phyloP scores from a whole-genome alignment of 163 green algal genomes.

The Trebouxiophyceae sp. region DNA sequence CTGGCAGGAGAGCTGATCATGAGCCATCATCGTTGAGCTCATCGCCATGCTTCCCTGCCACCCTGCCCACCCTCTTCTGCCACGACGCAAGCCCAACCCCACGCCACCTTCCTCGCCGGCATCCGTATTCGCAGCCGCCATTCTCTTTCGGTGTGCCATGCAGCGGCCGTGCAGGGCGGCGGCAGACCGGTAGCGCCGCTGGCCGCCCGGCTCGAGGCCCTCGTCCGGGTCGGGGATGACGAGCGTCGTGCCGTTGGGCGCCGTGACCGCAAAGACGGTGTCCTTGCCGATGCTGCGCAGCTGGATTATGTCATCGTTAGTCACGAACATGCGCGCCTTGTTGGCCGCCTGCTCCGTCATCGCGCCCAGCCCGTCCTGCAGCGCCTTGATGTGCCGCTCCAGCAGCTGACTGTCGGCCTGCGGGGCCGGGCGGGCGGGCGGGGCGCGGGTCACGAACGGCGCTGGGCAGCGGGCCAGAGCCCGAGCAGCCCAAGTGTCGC shows the following conservation, averaged over 20 bases:
- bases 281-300: conserved; percentile 59
- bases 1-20: not conserved
- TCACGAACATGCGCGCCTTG: conserved; percentile 66
- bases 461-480: too few relatives aligned
- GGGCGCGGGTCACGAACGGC: too few relatives aligned
- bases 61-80: too few relatives aligned
- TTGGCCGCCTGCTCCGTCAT: conserved; percentile 54
- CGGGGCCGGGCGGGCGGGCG: too few relatives aligned
- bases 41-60: too few relatives aligned
- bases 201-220: not conserved
- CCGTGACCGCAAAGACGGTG: conserved; percentile 87
- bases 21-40: too few relatives aligned
- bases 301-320: conserved; percentile 59
- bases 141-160: too few relatives aligned
- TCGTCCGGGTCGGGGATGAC: conserved; percentile 70
- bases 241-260: conserved; percentile 75
- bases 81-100: too few relatives aligned
- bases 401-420: conserved; percentile 42
- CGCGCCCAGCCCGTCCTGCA: conserved; percentile 32
- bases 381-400: conserved; percentile 36
- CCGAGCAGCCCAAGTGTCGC: too few relatives aligned
- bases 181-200: conserved; percentile 7
- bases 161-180: not conserved
- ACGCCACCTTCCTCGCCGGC: too few relatives aligned
- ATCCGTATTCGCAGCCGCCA: too few relatives aligned